phyloP scores from a whole-genome alignment of 257 asterid species.

The Forsythia suspensa region DNA sequence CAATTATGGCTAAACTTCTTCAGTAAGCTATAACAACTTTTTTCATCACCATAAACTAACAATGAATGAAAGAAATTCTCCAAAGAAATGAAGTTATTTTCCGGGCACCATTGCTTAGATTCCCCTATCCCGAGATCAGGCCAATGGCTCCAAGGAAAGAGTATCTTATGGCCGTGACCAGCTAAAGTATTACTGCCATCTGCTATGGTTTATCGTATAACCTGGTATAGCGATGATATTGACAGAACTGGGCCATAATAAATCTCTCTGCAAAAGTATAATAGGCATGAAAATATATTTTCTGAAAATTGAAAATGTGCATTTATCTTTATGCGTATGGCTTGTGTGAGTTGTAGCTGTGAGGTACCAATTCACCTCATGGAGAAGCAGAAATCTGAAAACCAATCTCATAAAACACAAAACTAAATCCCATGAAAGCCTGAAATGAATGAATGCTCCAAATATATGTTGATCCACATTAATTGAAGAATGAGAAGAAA shows the following conservation, averaged over 20 bases:
- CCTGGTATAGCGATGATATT: no score
- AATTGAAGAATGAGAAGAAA: neutral
- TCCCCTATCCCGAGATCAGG: no score
- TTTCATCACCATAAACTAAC: neutral
- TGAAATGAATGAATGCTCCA: neutral
- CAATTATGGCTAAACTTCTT: conserved; percentile 8
- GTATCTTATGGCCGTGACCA: no score
- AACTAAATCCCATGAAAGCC: neutral
- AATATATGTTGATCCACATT: neutral
- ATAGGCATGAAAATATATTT: no score
- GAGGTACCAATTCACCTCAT: neutral
- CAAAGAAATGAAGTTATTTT: neutral
- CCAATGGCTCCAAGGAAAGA: no score
- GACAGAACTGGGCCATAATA: no score
- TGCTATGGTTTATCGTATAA: no score
- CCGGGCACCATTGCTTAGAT: no score
- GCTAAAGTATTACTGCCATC: no score
- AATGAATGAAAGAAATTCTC: neutral
- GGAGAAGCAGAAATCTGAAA: neutral
- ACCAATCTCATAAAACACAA: neutral
- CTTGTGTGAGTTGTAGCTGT: neutral
- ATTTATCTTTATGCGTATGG: neutral
- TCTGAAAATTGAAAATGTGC: neutral
- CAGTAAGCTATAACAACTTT: neutral
- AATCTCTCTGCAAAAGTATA: no score